Conservation (phyloP, 2,329 filamentous ascomycete species). For the Hortaea werneckii region DNA sequence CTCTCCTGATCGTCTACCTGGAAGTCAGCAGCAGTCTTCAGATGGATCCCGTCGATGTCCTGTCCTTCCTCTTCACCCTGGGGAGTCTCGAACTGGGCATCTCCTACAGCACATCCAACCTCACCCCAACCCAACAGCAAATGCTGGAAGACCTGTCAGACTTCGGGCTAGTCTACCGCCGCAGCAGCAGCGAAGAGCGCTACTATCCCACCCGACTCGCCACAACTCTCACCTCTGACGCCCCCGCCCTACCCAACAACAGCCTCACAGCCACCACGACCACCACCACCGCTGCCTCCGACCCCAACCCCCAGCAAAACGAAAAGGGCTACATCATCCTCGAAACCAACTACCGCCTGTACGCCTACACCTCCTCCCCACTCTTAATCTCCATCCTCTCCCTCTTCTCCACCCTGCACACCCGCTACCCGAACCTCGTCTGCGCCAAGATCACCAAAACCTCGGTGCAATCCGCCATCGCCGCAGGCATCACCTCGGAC, state of each 20-base stretch:
- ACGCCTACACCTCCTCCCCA: constrained; percentile 90
- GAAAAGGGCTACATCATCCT: constrained; percentile 81
- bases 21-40: constrained; percentile 61
- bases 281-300: constrained; percentile 34
- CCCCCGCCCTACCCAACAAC: constrained; percentile 60
- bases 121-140: constrained; percentile 70
- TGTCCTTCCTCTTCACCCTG: constrained; percentile 92
- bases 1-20: constrained; percentile 83
- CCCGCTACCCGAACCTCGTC: constrained; percentile 89
- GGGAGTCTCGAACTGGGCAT: constrained; percentile 86
- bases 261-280: constrained; percentile 38
- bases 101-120: constrained; percentile 76
- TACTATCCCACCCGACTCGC: constrained; percentile 90
- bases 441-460: constrained; percentile 82
- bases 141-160: constrained; percentile 88
- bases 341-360: constrained; percentile 95
- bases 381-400: constrained; percentile 89
- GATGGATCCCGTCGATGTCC: constrained; percentile 84
- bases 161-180: constrained; percentile 79
- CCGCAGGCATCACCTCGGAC: constrained; percentile 82
- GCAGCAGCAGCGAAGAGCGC: constrained; percentile 30
- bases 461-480: constrained; percentile 78
- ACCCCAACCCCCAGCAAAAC: constrained; percentile 13
- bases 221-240: constrained; percentile 78
- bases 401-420: constrained; percentile 77